Conservation (phyloP, 2,329 filamentous ascomycete genomes). For the Aspergillus intermedius region DNA sequence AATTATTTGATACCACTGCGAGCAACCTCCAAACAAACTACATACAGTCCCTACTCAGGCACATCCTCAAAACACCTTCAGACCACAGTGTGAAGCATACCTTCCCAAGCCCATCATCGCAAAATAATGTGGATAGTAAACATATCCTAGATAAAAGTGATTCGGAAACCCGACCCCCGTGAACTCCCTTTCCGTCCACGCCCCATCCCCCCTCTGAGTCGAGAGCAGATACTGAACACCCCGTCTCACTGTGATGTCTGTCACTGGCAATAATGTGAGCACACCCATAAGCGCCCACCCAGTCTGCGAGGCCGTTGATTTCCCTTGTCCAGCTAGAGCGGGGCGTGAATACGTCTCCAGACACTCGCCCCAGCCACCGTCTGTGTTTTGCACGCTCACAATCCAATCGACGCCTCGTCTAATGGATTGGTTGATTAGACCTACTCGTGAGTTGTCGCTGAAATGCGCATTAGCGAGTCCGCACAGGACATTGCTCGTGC, state of each 20-base stretch:
- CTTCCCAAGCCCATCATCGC: background rate
- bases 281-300: constrained; percentile 28
- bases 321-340: constrained; percentile 6
- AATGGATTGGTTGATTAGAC: background rate
- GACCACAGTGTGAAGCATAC: background rate
- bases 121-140: background rate
- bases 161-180: constrained; percentile 20
- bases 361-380: constrained; percentile 30
- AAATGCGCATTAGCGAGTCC: constrained; percentile 18
- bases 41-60: background rate
- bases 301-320: constrained; percentile 26
- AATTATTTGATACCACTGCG: too few species aligned
- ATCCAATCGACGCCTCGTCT: constrained; percentile 16
- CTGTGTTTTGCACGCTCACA: constrained; percentile 18
- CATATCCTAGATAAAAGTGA: background rate
- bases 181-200: constrained; percentile 12
- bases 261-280: constrained; percentile 7
- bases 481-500: constrained; percentile 26
- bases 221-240: constrained; percentile 14
- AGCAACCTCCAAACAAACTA: too few species aligned
- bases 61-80: constrained; percentile 5
- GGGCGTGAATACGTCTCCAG: constrained; percentile 16
- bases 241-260: constrained; percentile 6
- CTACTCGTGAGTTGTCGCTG: background rate
- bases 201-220: constrained; percentile 1